Base-by-base conservation (phyloP, 345 rosid species). In the Eucalyptus regnans region DNA sequence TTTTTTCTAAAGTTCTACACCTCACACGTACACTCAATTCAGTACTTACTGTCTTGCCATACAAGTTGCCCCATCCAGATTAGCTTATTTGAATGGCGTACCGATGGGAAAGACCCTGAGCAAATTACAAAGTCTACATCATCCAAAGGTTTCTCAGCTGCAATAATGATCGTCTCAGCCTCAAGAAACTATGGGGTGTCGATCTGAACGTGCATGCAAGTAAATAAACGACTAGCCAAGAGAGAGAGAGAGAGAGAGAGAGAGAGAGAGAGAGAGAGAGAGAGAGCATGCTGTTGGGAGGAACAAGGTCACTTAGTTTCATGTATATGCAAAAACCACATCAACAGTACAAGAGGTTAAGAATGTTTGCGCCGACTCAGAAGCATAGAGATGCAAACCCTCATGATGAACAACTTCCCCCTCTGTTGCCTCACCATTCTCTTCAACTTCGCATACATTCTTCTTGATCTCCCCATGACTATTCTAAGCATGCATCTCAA, bases 351-450 rank as follows among this genome's bases (percentile, higher is more conserved):
- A 20, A 87, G 50, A 44, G 52, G 25, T 56, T 80, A 93, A 41
- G 94, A 92, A 88, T 94, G 83, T 87, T 94, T 94, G 90, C 94
- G 90, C 91, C 95, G 94, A 90, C 96, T 92, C 48, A 96, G 94
- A 91, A 96, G 97, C 98, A 94, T 93, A 51, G 92, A 90, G 90
- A 94, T 92, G 91, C 96, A 96, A 66, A 95, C 91, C 91, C 91
- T 95, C 86, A 91, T 91, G 88, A 96, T 91, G 88, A 92, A 94
- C 44, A 94, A 89, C 94, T 94, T 96, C 68, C 94, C 96, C 91
- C 91, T 94, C 66, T 91, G 94, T 90, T 94, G 97, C 92, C 92
- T 94, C 92, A 91, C 87, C 93, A 90, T 93, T 88, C 94, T 95
- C 94, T 92, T 95, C 94, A 92, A 91, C 95, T 92, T 96, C 58